phyloP scores from a whole-genome alignment of 1,284 basidiomycete species.

The Austropuccinia psidii region DNA sequence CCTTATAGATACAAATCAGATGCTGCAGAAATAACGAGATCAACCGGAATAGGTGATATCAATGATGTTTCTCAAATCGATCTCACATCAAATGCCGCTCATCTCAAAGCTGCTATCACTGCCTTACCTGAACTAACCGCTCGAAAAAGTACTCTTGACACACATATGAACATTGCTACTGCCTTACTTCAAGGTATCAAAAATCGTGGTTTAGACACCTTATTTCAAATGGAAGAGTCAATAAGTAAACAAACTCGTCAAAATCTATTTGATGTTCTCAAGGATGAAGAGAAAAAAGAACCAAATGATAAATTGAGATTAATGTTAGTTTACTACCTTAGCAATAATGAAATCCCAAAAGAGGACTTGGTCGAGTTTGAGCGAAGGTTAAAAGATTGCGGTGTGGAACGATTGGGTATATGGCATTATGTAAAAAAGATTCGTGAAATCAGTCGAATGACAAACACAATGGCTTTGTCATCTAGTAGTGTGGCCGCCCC shows the following conservation, averaged over 20 bases:
- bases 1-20: slow-evolving; percentile 76
- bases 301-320: slow-evolving; percentile 83
- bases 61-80: slow-evolving; percentile 91
- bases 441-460: slow-evolving; percentile 83
- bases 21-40: slow-evolving; percentile 91
- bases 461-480: slow-evolving; percentile 54
- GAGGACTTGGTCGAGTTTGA: slow-evolving; percentile 83
- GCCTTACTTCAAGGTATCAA: slow-evolving; percentile 93
- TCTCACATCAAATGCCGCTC: slow-evolving; percentile 84
- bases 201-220: slow-evolving; percentile 82
- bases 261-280: slow-evolving; percentile 71
- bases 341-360: slow-evolving; percentile 69
- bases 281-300: slow-evolving; percentile 57
- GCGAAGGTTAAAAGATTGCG: slow-evolving; percentile 69
- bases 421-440: slow-evolving; percentile 85
- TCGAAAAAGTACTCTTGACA: slow-evolving; percentile 88
- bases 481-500: slow-evolving; percentile 65
- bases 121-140: slow-evolving; percentile 93
- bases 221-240: slow-evolving; percentile 94
- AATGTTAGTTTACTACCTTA: slow-evolving; percentile 87
- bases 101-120: slow-evolving; percentile 95
- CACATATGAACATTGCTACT: slow-evolving; percentile 99
- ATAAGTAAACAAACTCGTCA: slow-evolving; percentile 72
- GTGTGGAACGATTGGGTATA: slow-evolving; percentile 65
- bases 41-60: slow-evolving; percentile 90